A percentile compares a stretch with the other conserved stretches of the same genome.
These are phyloP conservation scores for Rhizoclosmatium hyalinum DNA, from an alignment of 371 early-diverging fungal species.

Conservation along the genomic window DNA sequence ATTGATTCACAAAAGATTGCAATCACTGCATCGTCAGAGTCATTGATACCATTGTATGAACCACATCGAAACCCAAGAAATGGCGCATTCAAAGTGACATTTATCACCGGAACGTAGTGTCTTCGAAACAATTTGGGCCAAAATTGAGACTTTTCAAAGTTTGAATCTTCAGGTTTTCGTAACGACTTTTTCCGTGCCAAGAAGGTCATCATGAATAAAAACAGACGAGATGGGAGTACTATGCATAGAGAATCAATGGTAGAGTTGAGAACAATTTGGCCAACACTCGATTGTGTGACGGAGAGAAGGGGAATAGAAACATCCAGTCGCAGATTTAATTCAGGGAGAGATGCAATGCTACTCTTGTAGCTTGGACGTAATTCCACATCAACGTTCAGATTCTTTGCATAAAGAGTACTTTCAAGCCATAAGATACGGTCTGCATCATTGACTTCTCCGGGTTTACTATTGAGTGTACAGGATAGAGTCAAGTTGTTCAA, in stretches of 20 bases:
- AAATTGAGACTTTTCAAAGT: slow-evolving; percentile 5
- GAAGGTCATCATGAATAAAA: background rate
- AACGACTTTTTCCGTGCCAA: background rate
- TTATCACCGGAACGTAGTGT: background rate
- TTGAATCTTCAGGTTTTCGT: background rate
- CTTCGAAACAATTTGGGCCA: slow-evolving; percentile 12
- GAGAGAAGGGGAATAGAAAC: slow-evolving; percentile 19
- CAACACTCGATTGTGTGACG: background rate
- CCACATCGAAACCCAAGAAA: slow-evolving; percentile 17
- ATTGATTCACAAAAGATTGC: slow-evolving; percentile 8
- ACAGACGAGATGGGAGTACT: slow-evolving; percentile 14
- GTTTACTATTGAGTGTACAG: background rate
- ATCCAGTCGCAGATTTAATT: background rate
- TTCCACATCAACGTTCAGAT: slow-evolving; percentile 10
- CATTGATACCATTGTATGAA: slow-evolving; percentile 16
- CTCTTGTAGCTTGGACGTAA: background rate
- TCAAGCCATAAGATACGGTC: slow-evolving; percentile 22
- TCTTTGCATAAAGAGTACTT: background rate
- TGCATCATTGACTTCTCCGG: background rate
- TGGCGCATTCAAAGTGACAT: slow-evolving; percentile 2
- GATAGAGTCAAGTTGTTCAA: background rate
- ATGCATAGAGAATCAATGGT: background rate
- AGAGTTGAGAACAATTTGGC: background rate
- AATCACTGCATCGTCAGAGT: slow-evolving; percentile 16
- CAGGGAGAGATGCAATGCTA: slow-evolving; percentile 14